phyloP scores from a whole-genome alignment of 441 rosid genomes.

The Theobroma grandiflorum region DNA sequence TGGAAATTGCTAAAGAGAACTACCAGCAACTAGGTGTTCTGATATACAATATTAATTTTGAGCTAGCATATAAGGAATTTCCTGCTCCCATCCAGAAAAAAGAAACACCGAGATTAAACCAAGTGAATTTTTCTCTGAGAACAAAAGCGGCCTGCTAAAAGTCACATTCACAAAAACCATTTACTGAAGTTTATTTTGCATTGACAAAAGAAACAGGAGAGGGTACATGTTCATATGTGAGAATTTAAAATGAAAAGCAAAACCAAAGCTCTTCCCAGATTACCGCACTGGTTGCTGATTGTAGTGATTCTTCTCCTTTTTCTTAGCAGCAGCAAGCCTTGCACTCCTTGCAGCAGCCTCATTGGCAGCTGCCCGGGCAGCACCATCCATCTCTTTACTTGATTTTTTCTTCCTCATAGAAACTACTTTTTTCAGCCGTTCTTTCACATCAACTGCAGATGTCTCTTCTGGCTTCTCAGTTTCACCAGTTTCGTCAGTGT shows the following conservation, averaged over 20 bases:
- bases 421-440: constrained; percentile 67
- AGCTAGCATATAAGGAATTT: background rate
- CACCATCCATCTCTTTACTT: constrained; percentile 70
- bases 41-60: background rate
- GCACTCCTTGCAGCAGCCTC: constrained; percentile 84
- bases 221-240: constrained; percentile 33
- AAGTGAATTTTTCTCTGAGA: background rate
- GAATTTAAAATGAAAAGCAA: constrained; percentile 22
- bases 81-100: constrained; percentile 11
- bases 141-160: constrained; percentile 11
- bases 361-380: constrained; percentile 69
- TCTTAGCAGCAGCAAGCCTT: constrained; percentile 83
- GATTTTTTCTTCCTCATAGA: constrained; percentile 76
- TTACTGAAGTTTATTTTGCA: constrained; percentile 42
- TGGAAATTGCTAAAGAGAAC: background rate
- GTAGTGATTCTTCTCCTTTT: constrained; percentile 87
- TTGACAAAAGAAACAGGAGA: constrained; percentile 31
- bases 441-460: constrained; percentile 64
- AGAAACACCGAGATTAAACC: constrained; percentile 12
- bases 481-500: constrained; percentile 42
- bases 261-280: constrained; percentile 22
- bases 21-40: background rate
- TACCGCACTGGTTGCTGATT: constrained; percentile 81
- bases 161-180: constrained; percentile 33
- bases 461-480: constrained; percentile 48